Percentiles rank a stretch among this genome's conserved stretches.
Conservation (phyloP, 805 yeast genomes). For the Ogataea salicorniae region DNA sequence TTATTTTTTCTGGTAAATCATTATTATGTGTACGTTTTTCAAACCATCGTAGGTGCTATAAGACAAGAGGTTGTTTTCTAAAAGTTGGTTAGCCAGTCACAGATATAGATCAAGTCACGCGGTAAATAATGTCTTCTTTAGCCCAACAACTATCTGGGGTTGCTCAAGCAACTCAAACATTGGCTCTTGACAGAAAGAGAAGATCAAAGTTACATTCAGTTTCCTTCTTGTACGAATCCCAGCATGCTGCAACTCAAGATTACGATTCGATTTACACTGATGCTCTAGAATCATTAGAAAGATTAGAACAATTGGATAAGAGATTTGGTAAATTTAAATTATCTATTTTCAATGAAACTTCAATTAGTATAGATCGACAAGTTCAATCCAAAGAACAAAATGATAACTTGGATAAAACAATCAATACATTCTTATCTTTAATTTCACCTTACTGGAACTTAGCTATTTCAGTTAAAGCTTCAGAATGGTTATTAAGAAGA, state of each 20-base stretch:
- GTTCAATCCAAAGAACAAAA: constrained; percentile 76
- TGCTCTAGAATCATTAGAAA: constrained; percentile 71
- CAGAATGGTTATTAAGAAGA: constrained; percentile 94
- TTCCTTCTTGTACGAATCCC: constrained; percentile 80
- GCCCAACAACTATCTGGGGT: constrained; percentile 78
- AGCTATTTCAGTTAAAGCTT: constrained; percentile 70
- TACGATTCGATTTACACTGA: constrained; percentile 72
- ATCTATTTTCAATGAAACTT: constrained; percentile 78
- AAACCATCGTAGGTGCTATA: no score
- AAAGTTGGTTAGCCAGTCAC: no score
- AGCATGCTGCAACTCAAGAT: constrained; percentile 91
- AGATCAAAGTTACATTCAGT: constrained; percentile 84
- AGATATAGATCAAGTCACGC: no score
- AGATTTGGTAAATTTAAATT: constrained; percentile 65
- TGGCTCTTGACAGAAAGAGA: constrained; percentile 79
- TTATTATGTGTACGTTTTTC: no score
- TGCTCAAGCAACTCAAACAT: constrained; percentile 57
- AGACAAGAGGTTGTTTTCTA: no score
- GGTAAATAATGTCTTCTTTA: constrained; percentile 41
- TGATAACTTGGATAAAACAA: constrained; percentile 66
- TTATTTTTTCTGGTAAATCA: no score
- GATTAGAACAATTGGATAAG: constrained; percentile 65
- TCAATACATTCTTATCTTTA: constrained; percentile 67
- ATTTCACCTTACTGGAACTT: constrained; percentile 73
- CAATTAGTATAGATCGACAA: constrained; percentile 73